These are phyloP conservation scores for Sphaerulina vaccinii DNA, from an alignment of 2,329 filamentous ascomycete species.

Conservation along the genomic window DNA sequence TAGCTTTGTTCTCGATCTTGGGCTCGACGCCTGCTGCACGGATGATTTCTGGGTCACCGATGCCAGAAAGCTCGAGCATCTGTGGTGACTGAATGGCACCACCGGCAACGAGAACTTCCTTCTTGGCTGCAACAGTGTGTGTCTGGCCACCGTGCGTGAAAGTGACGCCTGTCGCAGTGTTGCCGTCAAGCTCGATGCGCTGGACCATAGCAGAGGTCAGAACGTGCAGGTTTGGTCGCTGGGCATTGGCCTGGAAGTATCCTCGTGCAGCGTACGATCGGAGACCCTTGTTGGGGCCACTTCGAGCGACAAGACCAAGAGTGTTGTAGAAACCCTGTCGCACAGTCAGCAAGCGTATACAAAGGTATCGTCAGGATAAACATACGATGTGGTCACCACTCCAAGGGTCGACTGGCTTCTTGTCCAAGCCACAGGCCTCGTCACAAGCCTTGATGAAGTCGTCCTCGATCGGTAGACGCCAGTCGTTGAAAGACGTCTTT, in stretches of 20 bases:
- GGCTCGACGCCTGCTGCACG: constrained; percentile 39
- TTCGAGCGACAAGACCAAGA: constrained; percentile 30
- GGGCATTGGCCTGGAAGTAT: constrained; percentile 36
- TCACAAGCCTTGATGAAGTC: constrained; percentile 39
- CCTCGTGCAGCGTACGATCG: constrained; percentile 38
- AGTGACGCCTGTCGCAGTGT: constrained; percentile 42
- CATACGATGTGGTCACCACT: constrained; percentile 37
- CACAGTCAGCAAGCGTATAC: background rate
- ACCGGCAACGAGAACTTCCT: constrained; percentile 60
- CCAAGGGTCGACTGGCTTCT: constrained; percentile 41
- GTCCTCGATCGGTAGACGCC: constrained; percentile 37
- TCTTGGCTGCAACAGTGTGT: constrained; percentile 37
- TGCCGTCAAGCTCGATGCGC: constrained; percentile 48
- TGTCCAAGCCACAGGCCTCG: constrained; percentile 36
- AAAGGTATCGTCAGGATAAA: background rate
- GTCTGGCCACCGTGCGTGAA: constrained; percentile 43
- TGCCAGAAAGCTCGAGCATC: constrained; percentile 61
- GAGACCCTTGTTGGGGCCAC: constrained; percentile 35
- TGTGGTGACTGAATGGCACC: constrained; percentile 59
- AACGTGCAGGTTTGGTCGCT: constrained; percentile 36
- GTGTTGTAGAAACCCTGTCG: constrained; percentile 35
- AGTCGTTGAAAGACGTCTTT: constrained; percentile 39
- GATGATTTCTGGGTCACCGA: constrained; percentile 52
- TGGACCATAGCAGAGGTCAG: constrained; percentile 45
- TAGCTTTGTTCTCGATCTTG: constrained; percentile 45